phyloP scores from a whole-genome alignment of 2,329 filamentous ascomycete genomes.

The Emericellopsis cladophorae region DNA sequence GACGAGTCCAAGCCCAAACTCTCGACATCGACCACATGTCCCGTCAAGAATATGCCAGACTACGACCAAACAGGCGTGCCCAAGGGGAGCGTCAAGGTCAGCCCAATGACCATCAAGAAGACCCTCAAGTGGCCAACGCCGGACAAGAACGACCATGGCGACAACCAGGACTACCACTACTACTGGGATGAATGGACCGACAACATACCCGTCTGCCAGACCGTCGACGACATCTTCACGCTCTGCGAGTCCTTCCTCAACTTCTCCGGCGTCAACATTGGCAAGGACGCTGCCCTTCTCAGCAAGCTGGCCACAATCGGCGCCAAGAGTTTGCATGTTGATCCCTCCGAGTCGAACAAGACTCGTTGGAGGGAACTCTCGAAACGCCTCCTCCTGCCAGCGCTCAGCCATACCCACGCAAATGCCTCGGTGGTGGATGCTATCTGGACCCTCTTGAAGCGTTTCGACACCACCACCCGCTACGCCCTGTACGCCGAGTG shows the following conservation, averaged over 20 bases:
- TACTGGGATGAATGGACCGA: constrained; percentile 98
- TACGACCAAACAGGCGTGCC: constrained; percentile 53
- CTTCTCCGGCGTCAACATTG: constrained; percentile 77
- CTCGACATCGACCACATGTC: constrained; percentile 16
- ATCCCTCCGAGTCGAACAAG: constrained; percentile 57
- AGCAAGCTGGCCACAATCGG: constrained; percentile 82
- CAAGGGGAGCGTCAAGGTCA: constrained; percentile 56
- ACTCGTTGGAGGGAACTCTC: constrained; percentile 76
- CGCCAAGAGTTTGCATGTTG: constrained; percentile 56
- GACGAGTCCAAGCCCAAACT: constrained; percentile 28
- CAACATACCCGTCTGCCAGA: constrained; percentile 83
- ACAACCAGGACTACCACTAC: constrained; percentile 73
- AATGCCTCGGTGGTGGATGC: constrained; percentile 80
- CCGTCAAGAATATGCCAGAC: constrained; percentile 31
- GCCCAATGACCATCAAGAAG: constrained; percentile 47
- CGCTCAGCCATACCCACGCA: constrained; percentile 72
- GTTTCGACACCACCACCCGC: constrained; percentile 63
- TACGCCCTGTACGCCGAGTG: constrained; percentile 92
- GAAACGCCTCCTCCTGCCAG: constrained; percentile 73
- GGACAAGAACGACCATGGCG: constrained; percentile 63
- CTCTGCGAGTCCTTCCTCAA: constrained; percentile 78
- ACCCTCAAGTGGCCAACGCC: constrained; percentile 73
- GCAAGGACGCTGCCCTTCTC: constrained; percentile 65
- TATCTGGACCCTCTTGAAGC: constrained; percentile 70
- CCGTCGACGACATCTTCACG: constrained; percentile 78